phyloP scores from a whole-genome alignment of 352 stramenopile genomes.

The Globisporangium nagaii region DNA sequence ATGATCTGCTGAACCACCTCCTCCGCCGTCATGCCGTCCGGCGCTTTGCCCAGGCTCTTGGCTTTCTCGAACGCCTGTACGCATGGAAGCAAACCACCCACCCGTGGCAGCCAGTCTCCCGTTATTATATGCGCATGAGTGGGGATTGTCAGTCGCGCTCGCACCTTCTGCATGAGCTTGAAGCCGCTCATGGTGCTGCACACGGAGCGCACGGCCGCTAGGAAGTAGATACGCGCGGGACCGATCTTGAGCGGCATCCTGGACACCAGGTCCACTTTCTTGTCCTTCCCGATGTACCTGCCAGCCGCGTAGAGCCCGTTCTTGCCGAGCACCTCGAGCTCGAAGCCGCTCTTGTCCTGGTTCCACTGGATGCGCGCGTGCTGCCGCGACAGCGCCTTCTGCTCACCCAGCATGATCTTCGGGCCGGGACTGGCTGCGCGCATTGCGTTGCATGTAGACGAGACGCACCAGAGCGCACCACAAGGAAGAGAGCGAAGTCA shows the following conservation, averaged over 20 bases:
- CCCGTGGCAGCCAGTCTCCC: background rate
- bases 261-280: conserved; percentile 55
- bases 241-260: conserved; percentile 82
- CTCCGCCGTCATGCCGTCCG: conserved; percentile 43
- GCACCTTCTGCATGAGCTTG: conserved; percentile 76
- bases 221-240: conserved; percentile 66
- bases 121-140: background rate
- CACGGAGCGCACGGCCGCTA: conserved; percentile 60
- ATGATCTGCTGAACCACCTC: conserved; percentile 72
- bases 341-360: conserved; percentile 63
- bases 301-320: conserved; percentile 74
- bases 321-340: conserved; percentile 75
- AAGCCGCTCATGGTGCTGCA: conserved; percentile 80
- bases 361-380: conserved; percentile 82
- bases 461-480: too few species aligned
- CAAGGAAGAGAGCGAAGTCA: too few species aligned
- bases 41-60: conserved; percentile 20
- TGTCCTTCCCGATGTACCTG: conserved; percentile 67
- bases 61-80: conserved; percentile 74
- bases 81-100: conserved; percentile 1
- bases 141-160: background rate
- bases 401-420: conserved; percentile 64
- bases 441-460: too few species aligned
- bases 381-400: conserved; percentile 72
- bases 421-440: conserved; percentile 30